Evolutionary conservation across 192 early-diverging fungal species (phyloP).

Genomic region (Mortierella claussenii): DNA sequence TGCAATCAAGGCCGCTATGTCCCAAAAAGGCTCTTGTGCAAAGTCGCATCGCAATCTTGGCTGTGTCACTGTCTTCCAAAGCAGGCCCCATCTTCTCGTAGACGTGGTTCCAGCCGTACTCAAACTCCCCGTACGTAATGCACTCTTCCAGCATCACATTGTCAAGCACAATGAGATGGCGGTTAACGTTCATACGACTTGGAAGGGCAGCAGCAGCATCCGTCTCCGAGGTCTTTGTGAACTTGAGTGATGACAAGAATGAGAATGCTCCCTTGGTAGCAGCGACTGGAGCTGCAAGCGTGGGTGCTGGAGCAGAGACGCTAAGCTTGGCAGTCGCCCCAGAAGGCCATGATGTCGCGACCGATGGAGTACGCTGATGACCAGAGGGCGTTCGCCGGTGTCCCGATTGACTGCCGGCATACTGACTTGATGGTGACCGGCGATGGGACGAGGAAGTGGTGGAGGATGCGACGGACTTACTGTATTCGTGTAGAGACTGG

Average conservation of each 20-base stretch:
- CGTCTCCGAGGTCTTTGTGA: constrained; percentile 13
- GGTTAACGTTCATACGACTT: constrained; percentile 34
- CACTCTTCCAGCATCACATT: constrained; percentile 48
- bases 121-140: constrained; percentile 38
- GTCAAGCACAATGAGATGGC: constrained; percentile 38
- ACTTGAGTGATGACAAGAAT: constrained; percentile 40
- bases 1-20: constrained; percentile 13
- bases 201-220: constrained; percentile 17
- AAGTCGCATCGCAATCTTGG: constrained; percentile 45
- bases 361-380: constrained; percentile 23
- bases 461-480: constrained; percentile 22
- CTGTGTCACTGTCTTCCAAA: constrained; percentile 35
- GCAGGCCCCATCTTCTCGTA: constrained; percentile 46
- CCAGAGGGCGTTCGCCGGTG: constrained; percentile 28
- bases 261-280: constrained; percentile 29
- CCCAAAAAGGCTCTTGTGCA: constrained; percentile 39
- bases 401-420: neutral
- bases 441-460: constrained; percentile 23
- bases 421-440: constrained; percentile 5
- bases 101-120: constrained; percentile 43
- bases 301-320: neutral
- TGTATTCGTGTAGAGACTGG: constrained; percentile 11
- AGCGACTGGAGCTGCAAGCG: neutral
- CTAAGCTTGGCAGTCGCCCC: constrained; percentile 23
- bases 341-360: constrained; percentile 33